Base-by-base conservation (phyloP, 108 stramenopile species). In the Stephanodiscus minutulus region DNA sequence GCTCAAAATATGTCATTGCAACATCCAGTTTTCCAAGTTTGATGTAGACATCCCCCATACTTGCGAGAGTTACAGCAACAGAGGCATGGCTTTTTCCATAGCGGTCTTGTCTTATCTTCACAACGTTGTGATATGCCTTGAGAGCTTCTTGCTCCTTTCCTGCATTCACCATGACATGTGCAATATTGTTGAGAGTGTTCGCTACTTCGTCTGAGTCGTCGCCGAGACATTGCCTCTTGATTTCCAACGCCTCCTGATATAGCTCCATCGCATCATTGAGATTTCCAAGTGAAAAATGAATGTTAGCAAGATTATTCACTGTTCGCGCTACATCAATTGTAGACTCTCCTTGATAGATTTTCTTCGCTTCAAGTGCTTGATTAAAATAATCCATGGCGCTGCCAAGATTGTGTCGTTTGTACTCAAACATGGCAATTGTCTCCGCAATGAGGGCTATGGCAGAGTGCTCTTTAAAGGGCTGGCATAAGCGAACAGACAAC, bases 371-470 rank as follows among this genome's bases (percentile, higher is more conserved):
- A 44, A 82, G 64, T 61, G 82, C 82, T 74, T 82, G 77, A 43
- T 64, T 69, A 56, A 82, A 82, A 50, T 78, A 72, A 28, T 74
- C 77, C 41, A 82, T 62, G 18, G 82, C 77, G 53, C 73, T 74
- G 33, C 47, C 56, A 62, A 75, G 74, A 75, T 82, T 79, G 25
- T 71, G 66, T 31, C 66, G 77, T 68, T 82, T 82, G 70, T 75
- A 82, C 41, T 82, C 73, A 67, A 70, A 72, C 73, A 82, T 79
- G 12, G 77, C 82, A 37, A 82, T 82, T 47, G 77, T 82, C 64
- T 82, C 82, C 28, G 77, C 77, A 68, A 77, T 58, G 11, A 82
- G 66, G 24, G 82, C 82, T 70, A 79, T 79, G 17, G 77, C 82
- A 36, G 77, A 59, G 47, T 82, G 29, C 8, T 82, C 82, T 53